Percentiles rank a stretch among this genome's conserved stretches.
Evolutionary conservation across 768 basidiomycete genomes (phyloP).

Genomic region (Brasilioporus rufonigricans): DNA sequence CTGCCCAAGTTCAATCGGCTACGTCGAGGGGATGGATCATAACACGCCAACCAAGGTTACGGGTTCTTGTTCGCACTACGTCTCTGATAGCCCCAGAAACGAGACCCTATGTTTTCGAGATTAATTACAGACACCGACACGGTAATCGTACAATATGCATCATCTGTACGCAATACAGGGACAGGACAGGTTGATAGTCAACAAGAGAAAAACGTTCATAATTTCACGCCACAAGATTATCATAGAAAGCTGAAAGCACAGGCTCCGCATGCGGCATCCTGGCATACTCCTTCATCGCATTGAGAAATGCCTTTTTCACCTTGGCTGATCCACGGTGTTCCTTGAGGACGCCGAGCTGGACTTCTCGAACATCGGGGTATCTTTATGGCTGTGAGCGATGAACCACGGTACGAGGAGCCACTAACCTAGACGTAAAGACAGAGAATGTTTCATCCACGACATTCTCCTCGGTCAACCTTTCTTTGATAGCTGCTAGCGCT

Average conservation of each 20-base stretch:
- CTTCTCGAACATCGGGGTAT: slow-evolving; percentile 13
- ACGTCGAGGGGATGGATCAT: slow-evolving; percentile 55
- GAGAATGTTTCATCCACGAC: slow-evolving; percentile 29
- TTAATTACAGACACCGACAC: background rate
- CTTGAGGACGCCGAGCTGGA: slow-evolving; percentile 18
- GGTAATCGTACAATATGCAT: background rate
- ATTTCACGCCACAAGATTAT: slow-evolving; percentile 3
- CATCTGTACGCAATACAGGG: too few relatives aligned
- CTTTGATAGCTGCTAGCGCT: slow-evolving; percentile 18
- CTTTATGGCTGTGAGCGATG: too few relatives aligned
- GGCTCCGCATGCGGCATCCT: slow-evolving; percentile 8
- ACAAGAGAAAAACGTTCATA: too few relatives aligned
- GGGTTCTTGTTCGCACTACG: background rate
- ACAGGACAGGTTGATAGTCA: background rate
- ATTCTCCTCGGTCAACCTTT: slow-evolving; percentile 16
- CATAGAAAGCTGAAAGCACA: slow-evolving; percentile 17
- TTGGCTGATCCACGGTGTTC: slow-evolving; percentile 1
- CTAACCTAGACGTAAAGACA: slow-evolving; percentile 24
- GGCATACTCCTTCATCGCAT: background rate
- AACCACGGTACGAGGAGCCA: background rate
- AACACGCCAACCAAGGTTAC: slow-evolving; percentile 3
- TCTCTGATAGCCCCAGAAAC: too few relatives aligned
- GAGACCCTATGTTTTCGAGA: too few relatives aligned
- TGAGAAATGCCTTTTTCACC: slow-evolving; percentile 14
- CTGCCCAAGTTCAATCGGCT: slow-evolving; percentile 84